A percentile compares a stretch with the other conserved stretches of the same genome.
phyloP scores from a whole-genome alignment of 805 yeast species.

The Candida nanaspora region DNA sequence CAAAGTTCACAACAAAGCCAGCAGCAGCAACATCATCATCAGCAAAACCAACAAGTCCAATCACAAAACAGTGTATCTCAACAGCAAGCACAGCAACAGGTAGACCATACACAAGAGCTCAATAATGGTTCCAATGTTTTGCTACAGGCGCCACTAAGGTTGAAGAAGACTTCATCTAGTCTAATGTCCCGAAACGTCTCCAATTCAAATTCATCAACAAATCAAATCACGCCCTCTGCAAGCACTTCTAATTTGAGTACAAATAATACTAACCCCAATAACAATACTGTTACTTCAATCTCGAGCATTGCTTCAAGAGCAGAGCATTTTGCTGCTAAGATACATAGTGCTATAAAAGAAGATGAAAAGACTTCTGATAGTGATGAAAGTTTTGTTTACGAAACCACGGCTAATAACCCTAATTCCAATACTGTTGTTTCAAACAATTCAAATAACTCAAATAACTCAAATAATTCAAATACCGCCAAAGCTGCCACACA shows the following conservation, averaged over 20 bases:
- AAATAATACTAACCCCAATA: constrained; percentile 2
- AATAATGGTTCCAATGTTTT: too few relatives aligned
- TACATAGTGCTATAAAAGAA: constrained; percentile 92
- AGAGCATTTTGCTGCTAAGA: constrained; percentile 88
- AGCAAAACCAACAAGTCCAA: neutral
- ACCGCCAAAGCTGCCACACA: neutral
- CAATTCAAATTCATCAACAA: too few relatives aligned
- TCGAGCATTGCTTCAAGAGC: constrained; percentile 59
- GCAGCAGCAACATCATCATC: neutral
- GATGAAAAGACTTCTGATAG: constrained; percentile 73
- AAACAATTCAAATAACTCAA: constrained; percentile 4
- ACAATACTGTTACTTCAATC: constrained; percentile 16
- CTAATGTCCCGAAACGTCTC: too few relatives aligned
- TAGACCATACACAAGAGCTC: too few relatives aligned
- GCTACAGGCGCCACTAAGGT: too few relatives aligned
- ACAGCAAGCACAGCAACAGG: neutral
- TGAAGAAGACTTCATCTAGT: neutral
- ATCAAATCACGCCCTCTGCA: too few relatives aligned
- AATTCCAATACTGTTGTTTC: neutral
- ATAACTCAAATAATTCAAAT: too few relatives aligned
- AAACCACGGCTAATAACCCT: constrained; percentile 28
- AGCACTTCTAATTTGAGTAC: neutral
- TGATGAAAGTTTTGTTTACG: constrained; percentile 96
- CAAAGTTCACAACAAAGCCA: neutral
- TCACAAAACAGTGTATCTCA: neutral